Evolutionary conservation across 2,329 filamentous ascomycete genomes (phyloP), one percentile per base, ranked within the genome.

Genomic region (Aspergillus flavus): DNA sequence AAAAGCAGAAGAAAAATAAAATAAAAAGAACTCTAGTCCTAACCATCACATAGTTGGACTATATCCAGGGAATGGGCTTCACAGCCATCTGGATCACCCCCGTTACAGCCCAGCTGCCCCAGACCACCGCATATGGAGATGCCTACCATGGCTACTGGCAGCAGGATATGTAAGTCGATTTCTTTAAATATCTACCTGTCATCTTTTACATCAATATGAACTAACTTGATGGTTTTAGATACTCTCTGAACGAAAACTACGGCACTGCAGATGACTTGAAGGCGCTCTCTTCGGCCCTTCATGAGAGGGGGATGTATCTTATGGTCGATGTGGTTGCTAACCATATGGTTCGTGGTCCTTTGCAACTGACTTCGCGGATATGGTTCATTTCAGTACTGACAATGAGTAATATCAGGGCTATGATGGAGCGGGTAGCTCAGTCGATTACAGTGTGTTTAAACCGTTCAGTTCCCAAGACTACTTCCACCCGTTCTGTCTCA

Each of bases 251-350:
- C 69, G 65, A 80, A 2, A 80, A 86, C 62, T 87, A 86, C 64
- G 89, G 89, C 34, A 85, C 85, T 0, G 80, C 81, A 5, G 79
- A 84, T 16, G 88, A 91, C 67, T 79, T 91, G 61, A 83, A 83
- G 66, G 81, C 79, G 5, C 80, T 91, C 7, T 81, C 87, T 1
- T 74, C 77, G 26, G 86, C 84, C 2, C 75, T 88, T 1, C 87
- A 89, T 69, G 72, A 75, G 21, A 79, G 85, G 4, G 81, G 76
- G 19, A 89, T 87, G 85, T 86, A 86, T 67, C 75, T 88, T 43
- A 89, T 89, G 86, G 79, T 88, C 2, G 86, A 88, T 64, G 77
- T 88, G 1, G 85, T 88, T 3, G 80, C 82, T 9, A 87, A 88
- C 71, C 84, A 88, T 70, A 83, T 83, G 70, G 84, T 43, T 39